Conservation (phyloP, 192 early-diverging fungal genomes). For the Polychytrium aggregatum region DNA sequence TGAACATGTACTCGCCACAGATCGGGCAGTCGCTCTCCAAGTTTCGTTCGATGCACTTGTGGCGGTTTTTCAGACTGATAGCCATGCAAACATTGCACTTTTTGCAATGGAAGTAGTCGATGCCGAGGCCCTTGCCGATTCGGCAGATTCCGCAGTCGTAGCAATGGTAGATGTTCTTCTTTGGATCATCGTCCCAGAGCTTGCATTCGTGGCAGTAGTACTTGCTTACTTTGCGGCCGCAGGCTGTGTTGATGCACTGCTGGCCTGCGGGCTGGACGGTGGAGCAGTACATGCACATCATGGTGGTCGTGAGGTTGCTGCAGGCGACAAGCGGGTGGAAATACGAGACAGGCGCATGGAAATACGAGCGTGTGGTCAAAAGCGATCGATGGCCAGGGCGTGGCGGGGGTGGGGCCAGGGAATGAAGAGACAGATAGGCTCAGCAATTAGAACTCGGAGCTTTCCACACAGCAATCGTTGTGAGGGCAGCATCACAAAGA, state of each 20-base stretch:
- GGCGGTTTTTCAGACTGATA: constrained; percentile 55
- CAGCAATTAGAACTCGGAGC: no score
- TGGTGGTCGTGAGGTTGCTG: constrained; percentile 56
- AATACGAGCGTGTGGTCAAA: not conserved
- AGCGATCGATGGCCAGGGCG: no score
- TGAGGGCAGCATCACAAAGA: no score
- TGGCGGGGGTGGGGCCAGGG: no score
- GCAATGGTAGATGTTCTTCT: constrained; percentile 88
- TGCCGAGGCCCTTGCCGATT: constrained; percentile 63
- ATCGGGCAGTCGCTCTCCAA: constrained; percentile 91
- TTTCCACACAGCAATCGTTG: no score
- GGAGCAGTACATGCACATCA: constrained; percentile 91
- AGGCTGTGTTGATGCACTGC: constrained; percentile 51
- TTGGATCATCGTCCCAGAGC: constrained; percentile 77
- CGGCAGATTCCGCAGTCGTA: constrained; percentile 87
- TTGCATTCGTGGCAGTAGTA: constrained; percentile 89
- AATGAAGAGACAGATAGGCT: no score
- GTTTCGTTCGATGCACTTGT: constrained; percentile 85
- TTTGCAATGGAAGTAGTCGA: constrained; percentile 84
- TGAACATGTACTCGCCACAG: constrained; percentile 92
- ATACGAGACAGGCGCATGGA: not conserved
- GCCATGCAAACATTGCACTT: constrained; percentile 88
- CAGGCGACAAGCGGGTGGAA: not conserved
- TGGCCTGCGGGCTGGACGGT: constrained; percentile 69
- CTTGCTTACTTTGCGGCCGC: constrained; percentile 46